Evolutionary conservation across 169 alveolate genomes (phyloP), one percentile per base, ranked within the genome.

Genomic region (Babesia ovis): DNA sequence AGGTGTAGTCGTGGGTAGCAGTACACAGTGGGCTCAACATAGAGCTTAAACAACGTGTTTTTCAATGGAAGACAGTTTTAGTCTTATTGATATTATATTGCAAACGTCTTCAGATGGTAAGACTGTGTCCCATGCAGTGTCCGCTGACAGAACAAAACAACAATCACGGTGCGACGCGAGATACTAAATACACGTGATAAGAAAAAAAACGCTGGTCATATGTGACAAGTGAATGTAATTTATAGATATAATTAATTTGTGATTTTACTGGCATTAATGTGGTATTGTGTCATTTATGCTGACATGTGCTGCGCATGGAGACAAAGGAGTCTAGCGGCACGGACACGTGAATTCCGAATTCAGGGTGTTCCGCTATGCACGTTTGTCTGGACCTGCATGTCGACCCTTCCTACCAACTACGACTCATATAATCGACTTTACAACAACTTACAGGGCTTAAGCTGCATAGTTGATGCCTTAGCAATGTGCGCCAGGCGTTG

Each of bases 321-420:
- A 31, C 34, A 9, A 27, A 1, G 5, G 67, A 57, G 50, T n/a
- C 67, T 32, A 4, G 67, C 50, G 67, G 20, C 50, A 39, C 48
- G 29, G 50, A 8, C 50, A 16, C 50, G 34, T 12, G 51, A 5
- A 34, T 34, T 37, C 41, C 8, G 41, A 37, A 1, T 23, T 57
- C 67, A 34, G 11, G 67, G 11, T 16, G 51, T 29, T 6, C 45
- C 31, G 67, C 45, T 34, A 57, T 32, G 50, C 67, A 16, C 50
- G 50, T 4, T 25, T 48, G 42, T 57, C 31, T n/a, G 2, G 50
- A n/a, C 39, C 50, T 57, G 67, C 67, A 57, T 32, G 67, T 32
- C 67, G 67, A 32, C 31, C 14, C 20, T 60, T 60, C 32, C 43
- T 11, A 14, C 29, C 70, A 42, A 39, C 70, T 60, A 29, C 34